Base-by-base conservation (phyloP, 352 stramenopile genomes). In the Blastocystis sp. region DNA sequence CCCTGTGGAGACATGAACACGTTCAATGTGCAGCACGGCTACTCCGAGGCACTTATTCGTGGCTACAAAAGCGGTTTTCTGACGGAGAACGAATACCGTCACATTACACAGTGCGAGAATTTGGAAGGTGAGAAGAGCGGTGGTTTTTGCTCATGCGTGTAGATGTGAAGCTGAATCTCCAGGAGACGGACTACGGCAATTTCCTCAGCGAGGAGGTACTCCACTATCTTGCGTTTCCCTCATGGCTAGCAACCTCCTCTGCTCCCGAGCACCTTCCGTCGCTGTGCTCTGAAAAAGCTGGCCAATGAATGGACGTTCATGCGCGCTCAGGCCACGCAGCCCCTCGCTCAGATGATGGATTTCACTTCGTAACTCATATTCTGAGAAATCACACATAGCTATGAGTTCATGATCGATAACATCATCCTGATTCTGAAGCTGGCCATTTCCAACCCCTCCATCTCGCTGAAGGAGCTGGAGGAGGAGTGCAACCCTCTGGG, bases 341-440 rank as follows among this genome's bases (percentile, higher is more conserved):
- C 96, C n/a, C 92, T 99, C 43, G 93, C 93, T 65, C 94, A 95
- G 74, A 98, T 98, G 90, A 90, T 99, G 38, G 96, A 98, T 84
- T 98, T 97, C 90, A 98, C 98, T 91, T 98, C 95, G 87, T 98
- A 77, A 34, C 40, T 17, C 14, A 60, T 17, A 19, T 60, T 3
- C n/a, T 3, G 0, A 11, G 21, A 40, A 60, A 21, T 77, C 5
- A 77, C 1, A 2, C 23, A 53, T 77, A 77, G 66, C 19, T 84
- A 94, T 89, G 96, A 99, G 92, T 99, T 98, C 92, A 99, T 99
- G 96, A 99, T 99, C 91, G 96, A 98, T 90, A 99, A 99, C 90
- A 93, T 99, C 76, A 98, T 99, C 90, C 92, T 98, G 52, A 92
- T 99, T 48, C 93, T 99, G 67, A 98, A 98, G 90, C 95, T 95